Percentiles rank a stretch among this genome's conserved stretches.
phyloP scores from a whole-genome alignment of 129 eudicot species.

The Pittosporum tobira region DNA sequence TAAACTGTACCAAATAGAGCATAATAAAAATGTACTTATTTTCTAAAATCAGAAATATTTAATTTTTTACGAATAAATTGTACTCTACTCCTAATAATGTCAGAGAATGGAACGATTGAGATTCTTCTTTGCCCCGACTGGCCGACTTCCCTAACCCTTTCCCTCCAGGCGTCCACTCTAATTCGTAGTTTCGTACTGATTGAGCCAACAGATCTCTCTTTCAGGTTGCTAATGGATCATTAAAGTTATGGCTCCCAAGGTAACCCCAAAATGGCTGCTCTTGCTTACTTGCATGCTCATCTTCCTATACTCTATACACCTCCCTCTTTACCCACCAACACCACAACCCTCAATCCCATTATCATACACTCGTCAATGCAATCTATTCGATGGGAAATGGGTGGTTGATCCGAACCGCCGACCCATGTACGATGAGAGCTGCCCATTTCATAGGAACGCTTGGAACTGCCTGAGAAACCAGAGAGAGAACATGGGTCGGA shows the following conservation, averaged over 20 bases:
- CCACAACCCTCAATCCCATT: slow-evolving; percentile 17
- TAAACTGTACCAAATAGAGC: no score
- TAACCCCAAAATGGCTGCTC: slow-evolving; percentile 34
- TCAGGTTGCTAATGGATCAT: background rate
- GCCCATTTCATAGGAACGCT: slow-evolving; percentile 71
- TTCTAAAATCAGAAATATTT: no score
- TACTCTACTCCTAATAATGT: no score
- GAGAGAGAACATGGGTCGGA: slow-evolving; percentile 54
- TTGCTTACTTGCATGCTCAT: slow-evolving; percentile 40
- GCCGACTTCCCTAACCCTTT: no score
- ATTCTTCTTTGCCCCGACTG: background rate
- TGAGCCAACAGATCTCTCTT: background rate
- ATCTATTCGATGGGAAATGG: slow-evolving; percentile 74
- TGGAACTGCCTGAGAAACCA: slow-evolving; percentile 62
- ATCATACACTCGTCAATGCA: slow-evolving; percentile 30
- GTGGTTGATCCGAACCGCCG: slow-evolving; percentile 45
- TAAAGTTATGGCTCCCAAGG: slow-evolving; percentile 35
- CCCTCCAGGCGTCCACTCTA: background rate
- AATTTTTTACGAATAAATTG: no score
- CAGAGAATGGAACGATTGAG: no score
- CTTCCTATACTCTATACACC: slow-evolving; percentile 45
- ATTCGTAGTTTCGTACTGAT: background rate
- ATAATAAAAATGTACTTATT: no score
- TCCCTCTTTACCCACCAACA: slow-evolving; percentile 34
- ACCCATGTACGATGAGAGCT: slow-evolving; percentile 58